Conservation (phyloP, 2,329 filamentous ascomycete species). For the Fusarium sambucinum region DNA sequence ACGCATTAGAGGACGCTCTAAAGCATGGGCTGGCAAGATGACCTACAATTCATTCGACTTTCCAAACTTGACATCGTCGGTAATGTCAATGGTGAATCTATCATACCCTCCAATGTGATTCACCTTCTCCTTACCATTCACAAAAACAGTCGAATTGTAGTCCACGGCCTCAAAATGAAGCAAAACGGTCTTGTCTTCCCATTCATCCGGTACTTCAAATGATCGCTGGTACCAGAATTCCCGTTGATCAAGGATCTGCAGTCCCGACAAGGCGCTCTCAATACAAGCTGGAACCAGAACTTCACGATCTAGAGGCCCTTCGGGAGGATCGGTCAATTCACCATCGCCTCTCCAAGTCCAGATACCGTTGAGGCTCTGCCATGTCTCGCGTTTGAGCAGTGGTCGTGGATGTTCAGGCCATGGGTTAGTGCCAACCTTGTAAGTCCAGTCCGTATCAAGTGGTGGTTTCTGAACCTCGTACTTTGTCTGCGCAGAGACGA, state of each 20-base stretch:
- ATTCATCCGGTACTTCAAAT: constrained; percentile 18
- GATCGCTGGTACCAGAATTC: constrained; percentile 63
- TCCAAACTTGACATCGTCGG: constrained; percentile 15
- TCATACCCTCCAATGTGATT: constrained; percentile 34
- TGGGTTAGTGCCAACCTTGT: constrained; percentile 63
- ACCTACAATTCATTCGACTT: constrained; percentile 29
- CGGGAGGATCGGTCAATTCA: constrained; percentile 13
- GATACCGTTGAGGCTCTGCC: constrained; percentile 69
- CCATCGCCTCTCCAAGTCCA: constrained; percentile 63
- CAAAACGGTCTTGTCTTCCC: constrained; percentile 8
- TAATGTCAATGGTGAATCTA: constrained; percentile 28
- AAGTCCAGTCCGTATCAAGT: constrained; percentile 65
- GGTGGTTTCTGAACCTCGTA: constrained; percentile 57
- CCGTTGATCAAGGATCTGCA: constrained; percentile 57
- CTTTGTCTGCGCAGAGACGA: constrained; percentile 33
- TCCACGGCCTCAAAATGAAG: constrained; percentile 38
- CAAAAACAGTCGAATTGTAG: constrained; percentile 32
- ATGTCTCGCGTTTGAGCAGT: constrained; percentile 64
- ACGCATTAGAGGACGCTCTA: neutral
- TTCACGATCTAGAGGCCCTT: constrained; percentile 48
- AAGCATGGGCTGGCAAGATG: fast-evolving
- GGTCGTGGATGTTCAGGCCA: constrained; percentile 71
- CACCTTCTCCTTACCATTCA: constrained; percentile 25
- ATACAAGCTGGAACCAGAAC: constrained; percentile 59
- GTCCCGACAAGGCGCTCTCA: constrained; percentile 62